These are phyloP conservation scores for Podospora bellae-mahoneyi DNA, from an alignment of 495 filamentous ascomycete genomes.

Conservation along the genomic window DNA sequence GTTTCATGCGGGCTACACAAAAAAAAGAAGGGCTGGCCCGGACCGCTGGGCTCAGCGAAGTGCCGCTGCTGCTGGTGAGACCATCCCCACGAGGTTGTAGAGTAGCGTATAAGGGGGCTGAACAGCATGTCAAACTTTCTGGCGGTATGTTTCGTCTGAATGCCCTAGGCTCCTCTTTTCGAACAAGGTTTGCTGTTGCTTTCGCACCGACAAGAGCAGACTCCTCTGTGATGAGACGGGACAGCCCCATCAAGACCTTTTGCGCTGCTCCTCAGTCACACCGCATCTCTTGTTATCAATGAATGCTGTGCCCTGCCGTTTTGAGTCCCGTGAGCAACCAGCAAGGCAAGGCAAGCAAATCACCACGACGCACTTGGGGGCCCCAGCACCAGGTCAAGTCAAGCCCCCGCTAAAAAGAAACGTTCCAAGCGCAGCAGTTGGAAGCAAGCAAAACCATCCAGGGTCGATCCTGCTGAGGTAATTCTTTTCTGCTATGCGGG, in stretches of 20 bases:
- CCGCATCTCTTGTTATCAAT: conserved; percentile 16
- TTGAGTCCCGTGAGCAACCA: background rate
- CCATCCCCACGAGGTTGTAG: too few relatives aligned
- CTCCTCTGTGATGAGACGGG: conserved; percentile 4
- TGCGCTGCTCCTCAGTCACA: conserved; percentile 13
- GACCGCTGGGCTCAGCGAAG: background rate
- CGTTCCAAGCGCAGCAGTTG: background rate
- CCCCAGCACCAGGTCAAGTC: background rate
- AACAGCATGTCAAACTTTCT: background rate
- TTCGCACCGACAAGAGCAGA: conserved; percentile 1
- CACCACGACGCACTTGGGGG: background rate
- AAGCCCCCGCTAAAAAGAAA: background rate
- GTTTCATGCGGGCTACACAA: conserved; percentile 1
- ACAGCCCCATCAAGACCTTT: background rate
- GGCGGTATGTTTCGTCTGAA: background rate
- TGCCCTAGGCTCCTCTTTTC: background rate
- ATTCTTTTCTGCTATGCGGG: conserved; percentile 8
- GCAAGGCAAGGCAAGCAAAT: too few relatives aligned
- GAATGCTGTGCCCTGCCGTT: background rate
- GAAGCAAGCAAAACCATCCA: background rate
- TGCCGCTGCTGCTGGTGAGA: background rate
- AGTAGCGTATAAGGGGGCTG: background rate
- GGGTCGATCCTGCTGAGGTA: conserved; percentile 22
- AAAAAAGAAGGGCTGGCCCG: background rate
- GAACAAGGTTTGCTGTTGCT: background rate